These are phyloP conservation scores for Vaccinium darrowii DNA, from an alignment of 148 eudicot genomes.

Conservation along the genomic window DNA sequence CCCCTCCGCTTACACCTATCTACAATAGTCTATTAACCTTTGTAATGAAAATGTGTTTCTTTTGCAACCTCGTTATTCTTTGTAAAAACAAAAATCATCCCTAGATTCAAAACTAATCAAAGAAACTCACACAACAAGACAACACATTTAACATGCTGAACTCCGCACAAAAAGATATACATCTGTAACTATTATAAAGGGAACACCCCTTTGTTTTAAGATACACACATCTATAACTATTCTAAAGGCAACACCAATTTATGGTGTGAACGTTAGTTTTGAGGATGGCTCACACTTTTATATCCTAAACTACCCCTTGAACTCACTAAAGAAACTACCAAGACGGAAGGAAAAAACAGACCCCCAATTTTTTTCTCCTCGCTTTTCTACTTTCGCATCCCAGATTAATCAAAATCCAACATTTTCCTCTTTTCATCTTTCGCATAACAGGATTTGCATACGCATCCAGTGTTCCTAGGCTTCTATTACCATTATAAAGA, in stretches of 20 bases:
- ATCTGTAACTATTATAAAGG: background rate
- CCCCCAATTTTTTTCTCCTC: background rate
- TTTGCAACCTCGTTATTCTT: background rate
- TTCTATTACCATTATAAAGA: background rate
- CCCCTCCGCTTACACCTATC: background rate
- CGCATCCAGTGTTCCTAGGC: background rate
- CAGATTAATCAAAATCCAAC: background rate
- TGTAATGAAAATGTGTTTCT: background rate
- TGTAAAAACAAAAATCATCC: background rate
- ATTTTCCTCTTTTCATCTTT: background rate
- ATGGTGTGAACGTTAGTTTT: background rate
- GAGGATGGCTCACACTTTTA: background rate
- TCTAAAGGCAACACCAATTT: background rate
- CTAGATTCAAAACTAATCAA: background rate
- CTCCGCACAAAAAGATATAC: background rate
- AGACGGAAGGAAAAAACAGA: background rate
- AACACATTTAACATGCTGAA: background rate
- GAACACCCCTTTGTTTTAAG: background rate
- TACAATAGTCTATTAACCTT: background rate
- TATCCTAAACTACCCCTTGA: background rate
- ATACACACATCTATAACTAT: background rate
- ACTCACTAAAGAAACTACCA: background rate
- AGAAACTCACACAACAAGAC: background rate
- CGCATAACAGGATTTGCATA: background rate
- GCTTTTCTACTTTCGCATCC: background rate